Percentiles rank a stretch among this genome's conserved stretches.
Conservation (phyloP, 2,329 filamentous ascomycete genomes). For the Penicillium crustosum region DNA sequence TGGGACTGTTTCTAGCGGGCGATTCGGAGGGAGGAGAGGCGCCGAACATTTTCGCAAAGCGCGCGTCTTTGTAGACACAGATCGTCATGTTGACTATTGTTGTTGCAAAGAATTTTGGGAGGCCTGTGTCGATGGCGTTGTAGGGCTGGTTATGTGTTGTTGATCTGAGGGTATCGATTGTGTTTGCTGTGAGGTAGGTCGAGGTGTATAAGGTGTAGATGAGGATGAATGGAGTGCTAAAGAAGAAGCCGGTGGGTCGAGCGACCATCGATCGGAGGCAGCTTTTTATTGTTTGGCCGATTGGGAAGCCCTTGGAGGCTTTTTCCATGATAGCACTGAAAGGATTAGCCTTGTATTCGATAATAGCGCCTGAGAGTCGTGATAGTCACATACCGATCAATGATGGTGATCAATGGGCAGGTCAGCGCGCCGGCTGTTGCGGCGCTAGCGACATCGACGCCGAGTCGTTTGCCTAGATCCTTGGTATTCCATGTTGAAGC, state of each 20-base stretch:
- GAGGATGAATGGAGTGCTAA: constrained; percentile 50
- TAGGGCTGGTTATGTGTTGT: constrained; percentile 61
- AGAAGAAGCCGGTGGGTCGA: constrained; percentile 45
- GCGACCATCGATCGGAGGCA: constrained; percentile 43
- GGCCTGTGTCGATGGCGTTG: constrained; percentile 65
- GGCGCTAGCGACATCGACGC: constrained; percentile 68
- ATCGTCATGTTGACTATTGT: constrained; percentile 79
- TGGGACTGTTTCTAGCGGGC: constrained; percentile 5
- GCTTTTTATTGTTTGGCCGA: constrained; percentile 42
- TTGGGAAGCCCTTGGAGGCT: constrained; percentile 46
- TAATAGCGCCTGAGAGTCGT: background rate
- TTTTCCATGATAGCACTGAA: constrained; percentile 52
- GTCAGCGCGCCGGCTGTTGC: constrained; percentile 71
- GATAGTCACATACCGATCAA: constrained; percentile 66
- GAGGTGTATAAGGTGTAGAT: constrained; percentile 71
- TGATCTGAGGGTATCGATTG: constrained; percentile 76
- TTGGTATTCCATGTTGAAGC: constrained; percentile 68
- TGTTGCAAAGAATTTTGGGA: constrained; percentile 77
- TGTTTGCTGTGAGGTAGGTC: constrained; percentile 87
- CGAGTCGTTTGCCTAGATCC: constrained; percentile 66
- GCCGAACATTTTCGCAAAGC: constrained; percentile 81
- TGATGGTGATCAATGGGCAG: constrained; percentile 80
- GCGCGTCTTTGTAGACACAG: constrained; percentile 85
- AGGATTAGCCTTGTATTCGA: background rate
- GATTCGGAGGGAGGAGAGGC: constrained; percentile 51